A percentile compares a stretch with the other conserved stretches of the same genome.
Evolutionary conservation across 2,329 filamentous ascomycete species (phyloP).

Genomic region (Claviceps citrina): DNA sequence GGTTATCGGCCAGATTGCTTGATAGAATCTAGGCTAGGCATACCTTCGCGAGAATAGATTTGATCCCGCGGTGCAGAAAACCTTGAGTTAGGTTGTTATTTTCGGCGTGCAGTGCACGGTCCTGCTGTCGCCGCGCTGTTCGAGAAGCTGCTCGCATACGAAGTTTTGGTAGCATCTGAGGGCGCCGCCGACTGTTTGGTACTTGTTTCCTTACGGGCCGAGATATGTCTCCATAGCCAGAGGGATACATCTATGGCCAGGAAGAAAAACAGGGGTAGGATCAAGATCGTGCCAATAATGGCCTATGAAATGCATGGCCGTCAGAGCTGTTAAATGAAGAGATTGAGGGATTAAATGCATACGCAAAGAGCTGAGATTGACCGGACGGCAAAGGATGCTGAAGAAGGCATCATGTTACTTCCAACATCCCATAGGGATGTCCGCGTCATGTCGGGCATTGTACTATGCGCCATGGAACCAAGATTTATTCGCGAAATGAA

Average conservation of each 20-base stretch:
- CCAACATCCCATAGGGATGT: conserved; percentile 14
- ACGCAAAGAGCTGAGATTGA: conserved; percentile 25
- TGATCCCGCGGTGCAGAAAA: background rate
- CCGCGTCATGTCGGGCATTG: conserved; percentile 14
- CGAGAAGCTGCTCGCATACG: background rate
- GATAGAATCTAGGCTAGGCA: conserved; percentile 6
- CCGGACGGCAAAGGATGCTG: conserved; percentile 17
- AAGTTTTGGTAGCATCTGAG: background rate
- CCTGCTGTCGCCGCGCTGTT: conserved; percentile 1
- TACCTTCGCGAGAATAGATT: background rate
- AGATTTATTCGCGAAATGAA: background rate
- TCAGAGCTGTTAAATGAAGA: conserved; percentile 2
- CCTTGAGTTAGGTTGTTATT: background rate
- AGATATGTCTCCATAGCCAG: conserved; percentile 35
- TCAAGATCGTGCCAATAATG: conserved; percentile 29
- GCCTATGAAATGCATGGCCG: conserved; percentile 17
- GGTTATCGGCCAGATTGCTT: conserved; percentile 56
- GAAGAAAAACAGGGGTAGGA: conserved; percentile 31
- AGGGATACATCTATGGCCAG: conserved; percentile 35
- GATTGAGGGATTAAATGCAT: conserved; percentile 9
- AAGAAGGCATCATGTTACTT: conserved; percentile 15
- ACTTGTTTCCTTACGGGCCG: conserved; percentile 8
- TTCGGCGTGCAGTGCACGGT: conserved; percentile 4
- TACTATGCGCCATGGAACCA: background rate
- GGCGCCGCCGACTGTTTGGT: background rate